A percentile compares a stretch with the other conserved stretches of the same genome.
These are phyloP conservation scores for Kregervanrija fluxuum DNA, from an alignment of 805 yeast species.

Conservation along the genomic window DNA sequence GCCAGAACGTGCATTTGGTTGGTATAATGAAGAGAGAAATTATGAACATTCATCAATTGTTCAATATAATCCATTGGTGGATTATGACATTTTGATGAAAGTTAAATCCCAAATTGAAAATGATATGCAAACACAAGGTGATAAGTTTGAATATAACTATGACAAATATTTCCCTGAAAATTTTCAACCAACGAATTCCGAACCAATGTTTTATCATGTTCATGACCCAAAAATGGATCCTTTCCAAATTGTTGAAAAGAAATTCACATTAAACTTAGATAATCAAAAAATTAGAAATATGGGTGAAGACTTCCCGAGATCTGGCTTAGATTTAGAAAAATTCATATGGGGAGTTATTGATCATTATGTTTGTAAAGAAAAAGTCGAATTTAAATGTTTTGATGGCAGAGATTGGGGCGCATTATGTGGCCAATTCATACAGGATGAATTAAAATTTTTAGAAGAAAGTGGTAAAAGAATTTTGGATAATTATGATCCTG, in stretches of 20 bases:
- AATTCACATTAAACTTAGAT: slow-evolving; percentile 23
- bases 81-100: slow-evolving; percentile 22
- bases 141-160: slow-evolving; percentile 22
- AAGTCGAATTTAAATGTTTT: slow-evolving; percentile 17
- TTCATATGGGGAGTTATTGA: slow-evolving; percentile 28
- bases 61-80: slow-evolving; percentile 29
- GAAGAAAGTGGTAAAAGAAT: slow-evolving; percentile 17
- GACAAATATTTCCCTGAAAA: slow-evolving; percentile 19
- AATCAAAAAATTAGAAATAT: slow-evolving; percentile 26
- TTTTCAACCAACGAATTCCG: slow-evolving; percentile 23
- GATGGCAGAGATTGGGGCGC: slow-evolving; percentile 15
- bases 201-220: slow-evolving; percentile 36
- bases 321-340: slow-evolving; percentile 27
- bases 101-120: slow-evolving; percentile 15
- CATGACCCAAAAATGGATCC: slow-evolving; percentile 52
- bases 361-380: slow-evolving; percentile 27
- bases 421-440: slow-evolving; percentile 23
- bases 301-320: slow-evolving; percentile 28
- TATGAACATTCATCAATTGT: slow-evolving; percentile 30
- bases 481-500: slow-evolving; percentile 11
- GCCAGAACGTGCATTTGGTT: slow-evolving; percentile 27
- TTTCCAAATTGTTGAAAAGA: slow-evolving; percentile 29
- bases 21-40: slow-evolving; percentile 25
- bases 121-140: slow-evolving; percentile 18
- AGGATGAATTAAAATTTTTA: slow-evolving; percentile 21